Evolutionary conservation across 2,329 filamentous ascomycete species (phyloP).

Genomic region (Colletotrichum truncatum): DNA sequence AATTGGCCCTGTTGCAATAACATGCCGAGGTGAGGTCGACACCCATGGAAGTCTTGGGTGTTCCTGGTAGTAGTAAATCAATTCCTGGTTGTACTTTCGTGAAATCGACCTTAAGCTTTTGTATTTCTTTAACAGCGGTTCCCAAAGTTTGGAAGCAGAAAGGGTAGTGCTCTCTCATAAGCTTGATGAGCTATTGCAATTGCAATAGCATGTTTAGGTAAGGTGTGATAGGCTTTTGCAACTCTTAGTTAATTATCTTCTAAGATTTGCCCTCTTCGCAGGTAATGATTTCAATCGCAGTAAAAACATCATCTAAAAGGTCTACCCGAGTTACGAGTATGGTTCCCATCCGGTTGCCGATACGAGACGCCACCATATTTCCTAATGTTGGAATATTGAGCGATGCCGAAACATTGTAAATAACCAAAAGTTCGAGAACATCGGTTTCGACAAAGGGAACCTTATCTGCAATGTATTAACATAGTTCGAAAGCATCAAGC

Average conservation of each 20-base stretch:
- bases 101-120: background rate
- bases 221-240: conserved; percentile 6
- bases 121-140: background rate
- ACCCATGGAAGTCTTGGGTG: background rate
- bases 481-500: background rate
- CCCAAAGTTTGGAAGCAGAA: conserved; percentile 4
- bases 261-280: background rate
- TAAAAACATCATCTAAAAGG: conserved; percentile 6
- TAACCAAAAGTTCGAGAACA: background rate
- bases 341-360: background rate
- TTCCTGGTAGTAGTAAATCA: too few relatives aligned
- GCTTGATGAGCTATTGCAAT: background rate
- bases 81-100: background rate
- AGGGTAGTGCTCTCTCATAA: background rate
- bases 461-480: background rate
- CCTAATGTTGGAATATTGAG: background rate
- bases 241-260: background rate
- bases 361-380: background rate
- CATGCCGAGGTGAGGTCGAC: too few relatives aligned
- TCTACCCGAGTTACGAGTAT: background rate
- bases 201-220: conserved; percentile 6
- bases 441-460: background rate
- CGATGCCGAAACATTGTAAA: background rate
- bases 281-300: background rate
- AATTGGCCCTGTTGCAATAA: too few relatives aligned